Percentiles rank a stretch among this genome's conserved stretches.
These are phyloP conservation scores for Penicillium paxilli DNA, from an alignment of 495 filamentous ascomycete genomes.

Conservation along the genomic window DNA sequence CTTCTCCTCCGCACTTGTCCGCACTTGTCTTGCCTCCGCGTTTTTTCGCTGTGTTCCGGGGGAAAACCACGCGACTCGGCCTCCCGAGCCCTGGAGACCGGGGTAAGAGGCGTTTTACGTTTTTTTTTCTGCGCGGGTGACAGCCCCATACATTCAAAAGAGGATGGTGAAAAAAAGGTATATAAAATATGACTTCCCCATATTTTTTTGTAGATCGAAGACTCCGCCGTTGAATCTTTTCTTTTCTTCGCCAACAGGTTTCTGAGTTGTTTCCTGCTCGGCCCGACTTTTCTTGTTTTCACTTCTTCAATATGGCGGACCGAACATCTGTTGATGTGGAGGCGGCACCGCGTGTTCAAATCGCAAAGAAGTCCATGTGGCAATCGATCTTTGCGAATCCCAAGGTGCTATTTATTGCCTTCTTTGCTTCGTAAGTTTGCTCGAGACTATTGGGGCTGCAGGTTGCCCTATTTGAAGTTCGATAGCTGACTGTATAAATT, in stretches of 20 bases:
- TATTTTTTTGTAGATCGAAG: neutral
- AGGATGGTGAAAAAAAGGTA: neutral
- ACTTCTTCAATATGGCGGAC: slow-evolving; percentile 14
- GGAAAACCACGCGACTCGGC: slow-evolving; percentile 17
- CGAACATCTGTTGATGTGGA: slow-evolving; percentile 21
- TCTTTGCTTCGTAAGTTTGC: slow-evolving; percentile 41
- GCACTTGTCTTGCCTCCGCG: slow-evolving; percentile 15
- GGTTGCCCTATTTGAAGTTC: neutral
- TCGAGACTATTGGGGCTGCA: too few relatives aligned
- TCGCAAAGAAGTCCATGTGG: slow-evolving; percentile 35
- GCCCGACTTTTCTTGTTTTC: neutral
- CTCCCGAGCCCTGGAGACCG: slow-evolving; percentile 26
- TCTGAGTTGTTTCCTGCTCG: slow-evolving; percentile 1
- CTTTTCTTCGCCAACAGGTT: neutral
- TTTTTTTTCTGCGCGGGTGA: slow-evolving; percentile 5
- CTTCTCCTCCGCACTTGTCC: slow-evolving; percentile 12
- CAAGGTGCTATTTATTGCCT: slow-evolving; percentile 43
- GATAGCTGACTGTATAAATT: neutral
- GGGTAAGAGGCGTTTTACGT: slow-evolving; percentile 12
- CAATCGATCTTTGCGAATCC: slow-evolving; percentile 32
- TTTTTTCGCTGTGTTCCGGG: slow-evolving; percentile 11
- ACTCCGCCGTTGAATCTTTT: neutral
- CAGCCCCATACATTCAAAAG: neutral
- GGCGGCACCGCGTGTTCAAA: slow-evolving; percentile 16
- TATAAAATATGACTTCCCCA: slow-evolving; percentile 2